Evolutionary conservation across 768 basidiomycete genomes (phyloP).

Genomic region (Leccinum arenicola): DNA sequence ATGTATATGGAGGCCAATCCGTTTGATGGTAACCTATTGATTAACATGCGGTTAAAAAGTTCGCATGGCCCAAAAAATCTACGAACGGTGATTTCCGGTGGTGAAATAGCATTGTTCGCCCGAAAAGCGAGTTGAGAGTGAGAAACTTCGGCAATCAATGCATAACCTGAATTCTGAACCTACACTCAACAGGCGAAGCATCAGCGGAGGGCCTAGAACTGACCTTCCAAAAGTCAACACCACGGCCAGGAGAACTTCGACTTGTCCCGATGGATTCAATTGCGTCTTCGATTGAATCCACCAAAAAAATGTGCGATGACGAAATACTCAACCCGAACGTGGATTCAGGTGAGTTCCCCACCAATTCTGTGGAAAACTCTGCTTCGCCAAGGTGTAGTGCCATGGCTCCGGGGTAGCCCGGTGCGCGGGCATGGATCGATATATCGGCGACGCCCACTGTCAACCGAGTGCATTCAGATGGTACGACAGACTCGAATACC

Average conservation of each 20-base stretch:
- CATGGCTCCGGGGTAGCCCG: constrained; percentile 60
- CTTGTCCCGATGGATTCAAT: constrained; percentile 16
- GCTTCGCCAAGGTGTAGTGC: constrained; percentile 63
- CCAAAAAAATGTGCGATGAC: constrained; percentile 48
- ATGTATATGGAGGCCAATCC: constrained; percentile 54
- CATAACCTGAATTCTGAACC: constrained; percentile 61
- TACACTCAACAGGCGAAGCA: constrained; percentile 3
- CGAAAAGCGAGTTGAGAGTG: constrained; percentile 47
- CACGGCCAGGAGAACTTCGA: constrained; percentile 25
- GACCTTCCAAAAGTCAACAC: constrained; percentile 68
- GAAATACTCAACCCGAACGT: constrained; percentile 48
- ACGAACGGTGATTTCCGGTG: constrained; percentile 41
- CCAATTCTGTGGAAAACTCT: constrained; percentile 70
- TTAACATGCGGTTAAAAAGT: constrained; percentile 1
- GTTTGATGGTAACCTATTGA: constrained; percentile 53
- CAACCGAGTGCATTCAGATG: constrained; percentile 79
- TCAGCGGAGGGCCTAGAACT: constrained; percentile 17
- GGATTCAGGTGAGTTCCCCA: constrained; percentile 61
- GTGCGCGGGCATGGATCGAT: constrained; percentile 59
- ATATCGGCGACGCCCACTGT: constrained; percentile 63
- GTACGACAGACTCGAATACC: constrained; percentile 93
- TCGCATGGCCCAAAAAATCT: background rate
- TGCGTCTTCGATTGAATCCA: constrained; percentile 49
- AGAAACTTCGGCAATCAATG: constrained; percentile 57
- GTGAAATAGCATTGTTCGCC: constrained; percentile 21